Base-by-base conservation (phyloP, 441 rosid species). In the Aleurites moluccanus region DNA sequence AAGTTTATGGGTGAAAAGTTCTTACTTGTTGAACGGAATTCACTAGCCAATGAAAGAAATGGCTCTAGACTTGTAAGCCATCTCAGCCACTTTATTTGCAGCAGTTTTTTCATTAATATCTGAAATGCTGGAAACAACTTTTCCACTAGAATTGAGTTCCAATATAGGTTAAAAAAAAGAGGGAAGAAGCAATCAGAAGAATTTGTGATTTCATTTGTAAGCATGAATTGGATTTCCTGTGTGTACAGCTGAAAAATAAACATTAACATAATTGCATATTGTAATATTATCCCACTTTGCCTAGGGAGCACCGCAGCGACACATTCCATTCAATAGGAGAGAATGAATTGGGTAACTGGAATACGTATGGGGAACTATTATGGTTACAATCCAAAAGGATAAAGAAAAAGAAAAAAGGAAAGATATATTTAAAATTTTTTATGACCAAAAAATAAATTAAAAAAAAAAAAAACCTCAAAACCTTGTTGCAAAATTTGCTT, bases 401-500 rank as follows among this genome's bases (percentile, higher is more conserved):
- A 10, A 35, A 35, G 7, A 35, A 35, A 10, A 45, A 45, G 14
- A 13, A 7, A 45, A 45, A 14, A 45, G 7, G 8, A 28, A 45
- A 45, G 1, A 67, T 53, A 52, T 16, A 53, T 53, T 28, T n/a
- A 52, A 0, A 33, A 13, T 23, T 47, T 47, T 47, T 2, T 11
- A 10, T 47, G 13, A 47, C 52, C 2, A 15, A 11, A 13, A 14
- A 2, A 20, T 18, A 52, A 18, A n/a, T n/a, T n/a, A n/a, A 52
- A 21, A 21, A 2, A 9, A 1, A 20, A 55, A 55, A 11, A 20
- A 20, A 8, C 21, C 11, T 44, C 23, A 38, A 67, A 62, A 52
- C 30, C 52, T 65, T 38, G 63, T 62, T 28, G 7, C 64, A 44
- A 67, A 15, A 42, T 69, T 62, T 15, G 73, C 68, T 65, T 47